Conservation (phyloP, 805 yeast genomes). For the Ogataea pini region DNA sequence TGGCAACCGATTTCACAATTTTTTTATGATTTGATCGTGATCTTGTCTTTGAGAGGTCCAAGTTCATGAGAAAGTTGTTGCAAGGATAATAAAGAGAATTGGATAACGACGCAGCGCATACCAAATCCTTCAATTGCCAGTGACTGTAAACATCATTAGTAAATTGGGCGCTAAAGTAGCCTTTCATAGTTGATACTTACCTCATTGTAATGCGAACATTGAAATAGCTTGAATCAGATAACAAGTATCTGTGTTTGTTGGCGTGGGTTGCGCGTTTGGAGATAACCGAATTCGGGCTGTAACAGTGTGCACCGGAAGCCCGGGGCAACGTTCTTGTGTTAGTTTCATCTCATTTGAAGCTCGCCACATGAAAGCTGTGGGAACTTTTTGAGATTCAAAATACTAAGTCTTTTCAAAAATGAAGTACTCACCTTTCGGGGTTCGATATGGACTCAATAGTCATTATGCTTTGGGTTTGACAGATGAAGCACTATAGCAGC, state of each 20-base stretch:
- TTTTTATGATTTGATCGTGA: constrained; percentile 22
- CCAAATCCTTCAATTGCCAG: constrained; percentile 58
- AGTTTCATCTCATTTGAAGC: background rate
- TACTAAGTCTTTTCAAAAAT: background rate
- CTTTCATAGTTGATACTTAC: constrained; percentile 27
- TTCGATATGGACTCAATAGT: constrained; percentile 18
- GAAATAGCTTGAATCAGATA: constrained; percentile 28
- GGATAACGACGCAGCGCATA: constrained; percentile 51
- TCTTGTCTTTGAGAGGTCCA: constrained; percentile 6
- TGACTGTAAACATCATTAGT: constrained; percentile 17
- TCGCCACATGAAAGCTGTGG: background rate
- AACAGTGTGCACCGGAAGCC: background rate
- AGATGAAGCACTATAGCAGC: background rate
- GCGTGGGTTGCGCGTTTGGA: constrained; percentile 4
- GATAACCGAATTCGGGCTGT: background rate
- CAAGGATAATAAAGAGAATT: constrained; percentile 58
- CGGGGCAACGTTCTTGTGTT: background rate
- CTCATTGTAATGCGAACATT: constrained; percentile 37
- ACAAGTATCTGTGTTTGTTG: constrained; percentile 20
- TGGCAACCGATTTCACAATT: constrained; percentile 41
- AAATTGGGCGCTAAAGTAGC: background rate
- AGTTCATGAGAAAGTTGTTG: constrained; percentile 47
- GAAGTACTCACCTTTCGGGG: constrained; percentile 15
- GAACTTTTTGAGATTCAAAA: too few species aligned
- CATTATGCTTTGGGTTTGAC: constrained; percentile 5